Evolutionary conservation across 1,284 basidiomycete genomes (phyloP), one percentile per base, ranked within the genome.

Genomic region (Apiotrichum mycotoxinovorans): DNA sequence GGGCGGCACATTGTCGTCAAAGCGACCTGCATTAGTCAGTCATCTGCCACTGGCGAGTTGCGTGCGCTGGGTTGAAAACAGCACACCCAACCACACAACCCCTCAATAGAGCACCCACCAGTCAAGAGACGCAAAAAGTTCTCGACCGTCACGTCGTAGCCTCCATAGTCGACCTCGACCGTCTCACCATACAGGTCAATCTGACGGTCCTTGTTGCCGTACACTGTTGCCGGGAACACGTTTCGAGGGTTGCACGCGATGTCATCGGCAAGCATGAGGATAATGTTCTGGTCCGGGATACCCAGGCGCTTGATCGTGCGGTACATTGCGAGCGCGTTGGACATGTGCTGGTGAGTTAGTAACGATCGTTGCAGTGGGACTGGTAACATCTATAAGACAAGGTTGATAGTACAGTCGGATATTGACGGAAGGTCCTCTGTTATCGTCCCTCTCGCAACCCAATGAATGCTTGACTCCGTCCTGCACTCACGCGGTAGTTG

Each of bases 201-300:
- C 37, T 83, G 81, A 22, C 86, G 83, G 5, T 86, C 87, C 0
- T 85, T 80, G 66, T 90, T 89, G 14, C 91, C 87, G 72, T 91
- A 98, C 1, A 98, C 92, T 35, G 87, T 88, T 0, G 88, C 95
- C 0, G 95, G 88, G 69, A 92, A 95, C 52, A 85, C 86, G 78
- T 98, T 98, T 26, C 95, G 84, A 7, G 91, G 70, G 71, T 98
- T 97, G 72, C 95, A 98, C 0, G 95, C 91, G 1, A 85, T 89
- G 71, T 98, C 96, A 76, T 98, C 95, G 4, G 94, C 92, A 42
- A 99, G 83, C 96, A 98, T 98, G 50, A 98, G 85, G 74, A 98
- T 96, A 72, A 98, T 98, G 71, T 98, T 93, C 17, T 89, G 91
- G 78, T 98, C 95, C 4, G 95, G 95, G 52, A 99, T 96, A 7